These are phyloP conservation scores for Didymella exigua DNA, from an alignment of 2,329 filamentous ascomycete genomes.

Conservation along the genomic window DNA sequence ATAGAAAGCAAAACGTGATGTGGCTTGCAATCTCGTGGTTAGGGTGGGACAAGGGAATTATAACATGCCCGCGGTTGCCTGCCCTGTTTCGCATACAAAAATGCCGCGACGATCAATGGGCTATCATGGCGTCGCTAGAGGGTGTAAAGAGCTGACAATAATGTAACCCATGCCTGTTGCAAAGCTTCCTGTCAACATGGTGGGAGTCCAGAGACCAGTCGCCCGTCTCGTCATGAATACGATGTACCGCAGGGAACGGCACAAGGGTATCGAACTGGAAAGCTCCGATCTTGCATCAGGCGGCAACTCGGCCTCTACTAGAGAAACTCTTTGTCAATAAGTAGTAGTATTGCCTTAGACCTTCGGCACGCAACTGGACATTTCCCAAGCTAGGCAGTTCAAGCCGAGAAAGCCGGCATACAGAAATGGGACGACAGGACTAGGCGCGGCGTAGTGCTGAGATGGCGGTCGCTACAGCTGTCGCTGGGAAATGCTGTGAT, in stretches of 20 bases:
- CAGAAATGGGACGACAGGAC: conserved; percentile 17
- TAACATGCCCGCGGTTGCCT: conserved; percentile 24
- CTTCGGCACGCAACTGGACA: not conserved
- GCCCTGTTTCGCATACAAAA: conserved; percentile 15
- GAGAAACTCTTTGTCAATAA: not conserved
- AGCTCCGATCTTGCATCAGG: not conserved
- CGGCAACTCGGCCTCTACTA: not conserved
- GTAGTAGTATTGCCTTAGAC: conserved; percentile 1
- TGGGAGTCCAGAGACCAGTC: conserved; percentile 17
- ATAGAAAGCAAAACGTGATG: conserved; percentile 5
- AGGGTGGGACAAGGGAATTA: conserved; percentile 25
- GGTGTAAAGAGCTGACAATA: conserved; percentile 29
- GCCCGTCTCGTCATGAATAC: conserved; percentile 24
- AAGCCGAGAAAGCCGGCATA: conserved; percentile 8
- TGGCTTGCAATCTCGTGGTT: conserved; percentile 9
- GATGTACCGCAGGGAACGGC: conserved; percentile 7
- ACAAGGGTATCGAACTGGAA: conserved; percentile 2
- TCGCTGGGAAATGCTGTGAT: conserved; percentile 21
- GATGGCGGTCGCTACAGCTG: conserved; percentile 22
- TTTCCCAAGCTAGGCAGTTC: conserved; percentile 13
- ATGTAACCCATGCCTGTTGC: conserved; percentile 20
- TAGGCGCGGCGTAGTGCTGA: conserved; percentile 23
- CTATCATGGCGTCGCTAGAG: conserved; percentile 14
- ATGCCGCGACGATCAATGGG: conserved; percentile 16
- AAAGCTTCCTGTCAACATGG: conserved; percentile 17